Base-by-base conservation (phyloP, 2,329 filamentous ascomycete genomes). In the Zymoseptoria ardabiliae region DNA sequence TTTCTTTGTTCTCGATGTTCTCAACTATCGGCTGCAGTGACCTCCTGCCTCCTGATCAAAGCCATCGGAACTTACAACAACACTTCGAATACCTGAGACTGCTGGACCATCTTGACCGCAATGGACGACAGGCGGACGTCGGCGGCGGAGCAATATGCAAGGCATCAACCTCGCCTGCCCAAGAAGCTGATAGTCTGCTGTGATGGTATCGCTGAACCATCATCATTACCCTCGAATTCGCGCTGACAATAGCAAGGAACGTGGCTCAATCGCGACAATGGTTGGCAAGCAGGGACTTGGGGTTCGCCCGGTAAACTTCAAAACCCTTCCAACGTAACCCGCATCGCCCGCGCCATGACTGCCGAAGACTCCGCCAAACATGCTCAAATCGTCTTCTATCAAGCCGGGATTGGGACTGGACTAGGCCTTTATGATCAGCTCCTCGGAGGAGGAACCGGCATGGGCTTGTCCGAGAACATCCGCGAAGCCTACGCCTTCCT, bases 401-500 rank as follows among this genome's bases (percentile, higher is more conserved):
- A 75, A 61, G 68, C 69, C 50, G 72, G 72, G 1, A 62, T 75
- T 2, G 72, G 73, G 3, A 74, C 72, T 10, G 70, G 70, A 5
- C 62, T 72, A 10, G 71, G 71, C 6, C 54, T 73, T 0, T 71
- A 65, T 21, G 67, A 69, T 50, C 70, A 72, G 23, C 51, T 74
- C 2, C 57, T 69, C 30, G 71, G 71, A 22, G 72, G 72, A 17
- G 71, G 68, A 3, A 70, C 69, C 17, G 70, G 71, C 35, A 52
- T 69, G 7, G 74, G 74, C 2, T 62, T 76, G 5, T 66, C 66
- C 10, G 73, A 73, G 60, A 73, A 87, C 58, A 79, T 87, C 56
- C 79, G 83, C 11, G 84, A 86, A 69, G 81, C 83, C 1, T 87
- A 87, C 67, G 77, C 80, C 4, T 87, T 85, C 66, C 74, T 86